phyloP scores from a whole-genome alignment of 2,329 filamentous ascomycete genomes.

The Huntiella omanensis region DNA sequence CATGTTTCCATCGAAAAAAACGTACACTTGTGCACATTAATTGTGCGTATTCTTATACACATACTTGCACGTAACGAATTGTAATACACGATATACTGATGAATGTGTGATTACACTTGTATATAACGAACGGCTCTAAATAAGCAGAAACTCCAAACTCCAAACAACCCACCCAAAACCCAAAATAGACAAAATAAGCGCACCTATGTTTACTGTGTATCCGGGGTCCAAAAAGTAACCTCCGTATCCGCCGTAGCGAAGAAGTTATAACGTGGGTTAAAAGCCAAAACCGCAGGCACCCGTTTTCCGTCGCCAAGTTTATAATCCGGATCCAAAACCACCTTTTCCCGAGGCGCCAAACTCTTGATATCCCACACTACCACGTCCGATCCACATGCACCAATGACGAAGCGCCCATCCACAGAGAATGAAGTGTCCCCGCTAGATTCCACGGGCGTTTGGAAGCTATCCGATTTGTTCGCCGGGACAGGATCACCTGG shows the following conservation, averaged over 20 bases:
- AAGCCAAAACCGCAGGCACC: slow-evolving; percentile 58
- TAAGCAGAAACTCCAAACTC: not conserved
- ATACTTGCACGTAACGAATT: no score
- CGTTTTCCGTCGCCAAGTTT: slow-evolving; percentile 43
- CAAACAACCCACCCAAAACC: not conserved
- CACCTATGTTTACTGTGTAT: slow-evolving; percentile 23
- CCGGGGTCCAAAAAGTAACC: slow-evolving; percentile 58
- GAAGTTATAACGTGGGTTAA: slow-evolving; percentile 84
- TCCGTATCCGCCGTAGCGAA: slow-evolving; percentile 80
- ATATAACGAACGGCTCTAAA: not conserved
- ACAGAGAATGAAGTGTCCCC: slow-evolving; percentile 79
- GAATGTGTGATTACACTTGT: not conserved
- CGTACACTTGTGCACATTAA: no score
- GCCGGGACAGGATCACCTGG: slow-evolving; percentile 26
- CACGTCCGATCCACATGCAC: slow-evolving; percentile 56
- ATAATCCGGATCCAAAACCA: slow-evolving; percentile 42
- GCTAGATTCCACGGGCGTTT: slow-evolving; percentile 32
- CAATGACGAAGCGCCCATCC: slow-evolving; percentile 74
- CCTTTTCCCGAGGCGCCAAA: slow-evolving; percentile 28
- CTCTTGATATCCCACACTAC: slow-evolving; percentile 67
- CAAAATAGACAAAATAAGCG: not conserved
- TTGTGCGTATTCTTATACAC: no score
- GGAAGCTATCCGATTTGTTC: slow-evolving; percentile 18
- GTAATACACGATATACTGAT: no score
- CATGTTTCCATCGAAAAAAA: no score